These are phyloP conservation scores for Aspergillus proliferans DNA, from an alignment of 2,329 filamentous ascomycete species.

Conservation along the genomic window DNA sequence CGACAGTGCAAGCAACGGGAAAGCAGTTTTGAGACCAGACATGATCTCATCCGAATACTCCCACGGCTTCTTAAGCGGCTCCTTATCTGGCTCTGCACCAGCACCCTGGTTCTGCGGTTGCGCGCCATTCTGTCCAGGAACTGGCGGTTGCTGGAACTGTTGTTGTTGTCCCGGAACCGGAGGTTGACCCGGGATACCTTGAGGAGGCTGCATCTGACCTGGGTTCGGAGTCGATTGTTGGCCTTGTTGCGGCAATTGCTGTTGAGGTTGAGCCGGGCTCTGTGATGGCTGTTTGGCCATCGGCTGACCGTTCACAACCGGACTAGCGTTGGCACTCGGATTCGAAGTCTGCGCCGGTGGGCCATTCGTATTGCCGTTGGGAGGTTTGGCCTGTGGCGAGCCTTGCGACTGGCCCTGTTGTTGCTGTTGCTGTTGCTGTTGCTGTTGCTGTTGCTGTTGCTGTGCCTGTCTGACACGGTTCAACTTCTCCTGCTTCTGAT, in stretches of 20 bases:
- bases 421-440: constrained; percentile 46
- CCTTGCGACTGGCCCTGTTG: constrained; percentile 38
- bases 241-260: constrained; percentile 7
- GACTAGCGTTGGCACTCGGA: constrained; percentile 41
- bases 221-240: constrained; percentile 14
- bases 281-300: constrained; percentile 19
- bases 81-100: constrained; percentile 30
- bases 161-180: constrained; percentile 30
- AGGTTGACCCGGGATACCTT: constrained; percentile 11
- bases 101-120: constrained; percentile 19
- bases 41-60: constrained; percentile 95
- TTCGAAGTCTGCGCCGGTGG: constrained; percentile 43
- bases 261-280: constrained; percentile 7
- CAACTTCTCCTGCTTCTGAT: constrained; percentile 54
- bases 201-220: constrained; percentile 18
- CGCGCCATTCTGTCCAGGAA: constrained; percentile 21
- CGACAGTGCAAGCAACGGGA: constrained; percentile 86
- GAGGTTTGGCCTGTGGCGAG: constrained; percentile 30
- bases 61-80: constrained; percentile 72
- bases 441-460: constrained; percentile 43
- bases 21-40: constrained; percentile 91
- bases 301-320: constrained; percentile 17
- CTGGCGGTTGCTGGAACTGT: constrained; percentile 17
- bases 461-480: constrained; percentile 60
- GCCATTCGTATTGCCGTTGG: constrained; percentile 40